These are phyloP conservation scores for Ceratobasidium sp. DNA, from an alignment of 1,284 basidiomycete species.

Conservation along the genomic window DNA sequence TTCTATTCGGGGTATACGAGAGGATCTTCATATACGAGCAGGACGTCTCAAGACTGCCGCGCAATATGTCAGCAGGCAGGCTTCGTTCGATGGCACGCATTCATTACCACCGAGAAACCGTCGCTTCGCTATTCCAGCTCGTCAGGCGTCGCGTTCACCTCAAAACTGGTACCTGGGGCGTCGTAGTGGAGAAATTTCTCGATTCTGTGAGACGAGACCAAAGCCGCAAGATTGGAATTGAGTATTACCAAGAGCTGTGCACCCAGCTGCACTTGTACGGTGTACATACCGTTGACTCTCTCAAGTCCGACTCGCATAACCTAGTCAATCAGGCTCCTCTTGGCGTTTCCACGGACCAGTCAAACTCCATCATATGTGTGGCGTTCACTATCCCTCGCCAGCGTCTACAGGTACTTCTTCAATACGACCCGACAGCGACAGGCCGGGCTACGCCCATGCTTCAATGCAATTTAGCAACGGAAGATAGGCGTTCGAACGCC, in stretches of 20 bases:
- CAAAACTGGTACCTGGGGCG: slow-evolving; percentile 3
- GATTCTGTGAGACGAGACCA: neutral
- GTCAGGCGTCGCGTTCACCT: slow-evolving; percentile 1
- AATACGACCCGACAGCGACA: neutral
- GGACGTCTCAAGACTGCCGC: neutral
- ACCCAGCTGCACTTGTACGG: slow-evolving; percentile 1
- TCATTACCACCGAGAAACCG: slow-evolving; percentile 10
- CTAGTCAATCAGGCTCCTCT: neutral
- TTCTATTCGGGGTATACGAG: slow-evolving; percentile 20
- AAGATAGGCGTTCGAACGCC: neutral
- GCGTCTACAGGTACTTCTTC: neutral
- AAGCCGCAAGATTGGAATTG: neutral
- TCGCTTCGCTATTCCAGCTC: neutral
- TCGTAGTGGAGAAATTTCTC: neutral
- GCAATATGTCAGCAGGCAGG: neutral
- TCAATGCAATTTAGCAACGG: neutral
- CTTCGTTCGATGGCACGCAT: neutral
- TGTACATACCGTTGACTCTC: neutral
- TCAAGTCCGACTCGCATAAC: neutral
- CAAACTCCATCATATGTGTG: neutral
- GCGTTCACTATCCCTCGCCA: neutral
- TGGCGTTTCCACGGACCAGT: neutral
- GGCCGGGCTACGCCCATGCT: neutral
- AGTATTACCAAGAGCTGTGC: neutral
- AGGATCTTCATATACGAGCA: slow-evolving; percentile 54